Evolutionary conservation across 805 yeast species (phyloP), one percentile per base, ranked within the genome.

Genomic region (Candida pseudoglaebosa): DNA sequence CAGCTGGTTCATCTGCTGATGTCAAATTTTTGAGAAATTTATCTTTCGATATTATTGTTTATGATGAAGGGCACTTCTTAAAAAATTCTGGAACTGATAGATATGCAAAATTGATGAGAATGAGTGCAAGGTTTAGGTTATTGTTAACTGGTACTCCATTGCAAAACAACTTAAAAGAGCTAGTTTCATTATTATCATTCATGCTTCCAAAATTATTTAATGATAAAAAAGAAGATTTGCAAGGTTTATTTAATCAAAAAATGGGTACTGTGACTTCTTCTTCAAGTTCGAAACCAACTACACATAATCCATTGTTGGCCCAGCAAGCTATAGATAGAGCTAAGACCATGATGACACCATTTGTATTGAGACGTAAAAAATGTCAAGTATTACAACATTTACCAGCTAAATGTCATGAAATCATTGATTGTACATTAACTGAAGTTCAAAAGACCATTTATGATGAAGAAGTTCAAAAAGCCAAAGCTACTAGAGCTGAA

Each of bases 281-380:
- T 6, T 15, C 43, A 3, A 13, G 30, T 5, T 31, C 43, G 15
- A 44, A 54, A 9, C 73, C 74, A 31, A 63, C 66, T 14, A 69
- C 65, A 38, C 83, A 77, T 54, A 85, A 86, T 49, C 96, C 96
- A 2, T 70, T 93, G 31, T 65, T 93, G 29, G 87, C 97, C 0
- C 84, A 83, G 48, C 95, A 91, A 62, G 95, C 99, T 0, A 89
- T 93, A 45, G 74, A 80, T 24, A 85, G 89, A 55, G 99, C 99
- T 3, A 88, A 87, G 58, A 84, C 93, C 4, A 91, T 93, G 97
- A 91, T 93, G 98, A 84, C 95, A 2, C 99, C 99, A 3, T 93
- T 93, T 65, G 91, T 93, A 6, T 67, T 93, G 52, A 76, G 99
- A 61, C 80, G 99, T 58, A 83, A 82, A 56, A 93, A 93, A 65